phyloP scores from a whole-genome alignment of 1,284 basidiomycete genomes.

The Cutaneotrichosporon sp. region DNA sequence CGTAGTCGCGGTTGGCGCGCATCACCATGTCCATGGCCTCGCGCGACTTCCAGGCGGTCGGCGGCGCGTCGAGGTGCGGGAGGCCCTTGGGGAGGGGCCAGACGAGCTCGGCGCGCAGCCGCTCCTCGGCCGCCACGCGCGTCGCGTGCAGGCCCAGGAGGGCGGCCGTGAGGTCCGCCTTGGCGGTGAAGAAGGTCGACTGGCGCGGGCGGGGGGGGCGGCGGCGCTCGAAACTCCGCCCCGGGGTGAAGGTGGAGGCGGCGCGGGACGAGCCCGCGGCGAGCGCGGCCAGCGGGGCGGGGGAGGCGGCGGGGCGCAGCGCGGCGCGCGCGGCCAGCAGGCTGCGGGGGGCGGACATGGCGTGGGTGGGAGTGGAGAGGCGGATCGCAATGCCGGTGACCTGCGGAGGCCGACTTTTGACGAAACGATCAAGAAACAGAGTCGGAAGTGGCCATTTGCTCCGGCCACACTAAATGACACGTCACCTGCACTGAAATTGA shows the following conservation, averaged over 20 bases:
- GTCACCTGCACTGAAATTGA: not conserved
- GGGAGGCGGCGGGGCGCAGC: constrained; percentile 7
- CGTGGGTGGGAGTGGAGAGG: too few relatives aligned
- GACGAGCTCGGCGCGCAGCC: constrained; percentile 68
- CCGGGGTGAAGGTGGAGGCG: constrained; percentile 16
- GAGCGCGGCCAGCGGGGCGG: not conserved
- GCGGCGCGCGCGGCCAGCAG: constrained; percentile 8
- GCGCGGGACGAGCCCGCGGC: constrained; percentile 12
- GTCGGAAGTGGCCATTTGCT: not conserved
- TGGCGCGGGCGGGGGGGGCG: constrained; percentile 56
- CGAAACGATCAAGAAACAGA: constrained; percentile 1
- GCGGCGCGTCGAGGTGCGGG: constrained; percentile 61
- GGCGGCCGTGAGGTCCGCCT: constrained; percentile 73
- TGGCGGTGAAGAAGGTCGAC: constrained; percentile 85
- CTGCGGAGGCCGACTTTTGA: constrained; percentile 18
- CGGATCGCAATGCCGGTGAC: not conserved
- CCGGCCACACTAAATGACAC: constrained; percentile 8
- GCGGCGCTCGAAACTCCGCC: not conserved
- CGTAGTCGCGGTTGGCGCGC: constrained; percentile 73
- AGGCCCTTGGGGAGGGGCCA: constrained; percentile 74
- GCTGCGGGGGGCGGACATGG: constrained; percentile 8
- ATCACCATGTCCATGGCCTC: constrained; percentile 65
- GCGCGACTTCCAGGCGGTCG: constrained; percentile 67
- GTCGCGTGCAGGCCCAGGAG: constrained; percentile 69
- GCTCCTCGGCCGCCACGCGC: constrained; percentile 61